A percentile compares a stretch with the other conserved stretches of the same genome.
Evolutionary conservation across 768 basidiomycete genomes (phyloP).

Genomic region (Naganishia onofrii): DNA sequence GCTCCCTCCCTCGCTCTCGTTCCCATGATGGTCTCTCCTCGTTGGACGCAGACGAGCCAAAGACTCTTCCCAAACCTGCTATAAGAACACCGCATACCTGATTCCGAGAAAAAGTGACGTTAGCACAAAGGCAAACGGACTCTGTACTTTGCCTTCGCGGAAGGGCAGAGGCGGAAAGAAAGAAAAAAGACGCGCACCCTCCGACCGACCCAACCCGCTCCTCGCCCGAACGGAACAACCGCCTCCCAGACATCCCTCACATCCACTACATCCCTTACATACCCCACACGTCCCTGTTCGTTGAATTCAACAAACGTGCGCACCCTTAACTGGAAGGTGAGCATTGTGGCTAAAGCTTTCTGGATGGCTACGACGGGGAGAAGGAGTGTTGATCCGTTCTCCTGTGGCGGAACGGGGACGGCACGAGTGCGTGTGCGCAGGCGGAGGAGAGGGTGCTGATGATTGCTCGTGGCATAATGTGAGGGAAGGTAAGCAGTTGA

Average conservation of each 20-base stretch:
- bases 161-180: too few species aligned
- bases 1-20: background rate
- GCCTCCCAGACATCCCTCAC: constrained; percentile 31
- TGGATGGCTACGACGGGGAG: background rate
- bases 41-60: background rate
- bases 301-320: constrained; percentile 33
- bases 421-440: too few species aligned
- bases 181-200: background rate
- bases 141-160: too few species aligned
- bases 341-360: constrained; percentile 2
- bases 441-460: too few species aligned
- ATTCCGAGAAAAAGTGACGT: too few species aligned
- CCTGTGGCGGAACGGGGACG: too few species aligned
- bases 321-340: constrained; percentile 27
- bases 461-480: background rate
- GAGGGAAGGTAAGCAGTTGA: background rate
- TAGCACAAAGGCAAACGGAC: too few species aligned
- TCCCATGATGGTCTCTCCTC: background rate
- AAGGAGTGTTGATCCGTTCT: too few species aligned
- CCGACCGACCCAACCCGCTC: constrained; percentile 27
- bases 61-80: constrained; percentile 14
- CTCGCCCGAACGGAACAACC: constrained; percentile 31
- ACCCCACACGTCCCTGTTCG: constrained; percentile 28
- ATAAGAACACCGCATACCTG: constrained; percentile 7
- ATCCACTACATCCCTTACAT: constrained; percentile 33